phyloP scores from a whole-genome alignment of 139 green algal species.

The Haematococcus lacustris region DNA sequence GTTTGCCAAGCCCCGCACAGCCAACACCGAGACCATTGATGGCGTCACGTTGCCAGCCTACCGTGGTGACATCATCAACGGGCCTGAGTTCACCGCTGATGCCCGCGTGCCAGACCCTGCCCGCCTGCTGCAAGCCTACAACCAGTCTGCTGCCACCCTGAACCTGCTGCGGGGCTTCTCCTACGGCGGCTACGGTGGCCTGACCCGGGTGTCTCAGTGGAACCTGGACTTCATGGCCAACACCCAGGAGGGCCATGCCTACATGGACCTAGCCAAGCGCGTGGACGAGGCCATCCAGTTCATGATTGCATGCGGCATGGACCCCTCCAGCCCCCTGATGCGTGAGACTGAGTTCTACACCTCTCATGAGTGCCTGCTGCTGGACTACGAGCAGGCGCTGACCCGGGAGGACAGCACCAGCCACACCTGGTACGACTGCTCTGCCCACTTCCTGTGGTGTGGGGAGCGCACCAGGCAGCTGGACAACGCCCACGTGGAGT shows the following conservation, averaged over 20 bases:
- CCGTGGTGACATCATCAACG: conserved; percentile 98
- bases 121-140: conserved; percentile 83
- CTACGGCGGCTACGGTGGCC: conserved; percentile 88
- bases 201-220: conserved; percentile 88
- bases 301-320: conserved; percentile 86
- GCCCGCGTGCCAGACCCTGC: conserved; percentile 83
- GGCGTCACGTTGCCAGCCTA: conserved; percentile 58
- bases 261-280: conserved; percentile 81
- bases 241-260: conserved; percentile 72
- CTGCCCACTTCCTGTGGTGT: conserved; percentile 95
- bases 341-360: conserved; percentile 95
- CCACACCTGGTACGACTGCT: conserved; percentile 57
- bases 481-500: conserved; percentile 96
- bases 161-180: conserved; percentile 96
- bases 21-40: conserved; percentile 38
- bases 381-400: conserved; percentile 95
- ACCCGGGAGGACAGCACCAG: conserved; percentile 69
- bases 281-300: conserved; percentile 94
- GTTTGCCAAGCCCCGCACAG: conserved; percentile 92
- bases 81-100: conserved; percentile 78
- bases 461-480: conserved; percentile 97
- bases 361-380: conserved; percentile 82
- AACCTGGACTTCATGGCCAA: conserved; percentile 98
- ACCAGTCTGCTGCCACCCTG: conserved; percentile 93
- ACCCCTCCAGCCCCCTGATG: conserved; percentile 68